Evolutionary conservation across 805 yeast species (phyloP), one percentile per base, ranked within the genome.

Genomic region (Clavispora santaluciae): DNA sequence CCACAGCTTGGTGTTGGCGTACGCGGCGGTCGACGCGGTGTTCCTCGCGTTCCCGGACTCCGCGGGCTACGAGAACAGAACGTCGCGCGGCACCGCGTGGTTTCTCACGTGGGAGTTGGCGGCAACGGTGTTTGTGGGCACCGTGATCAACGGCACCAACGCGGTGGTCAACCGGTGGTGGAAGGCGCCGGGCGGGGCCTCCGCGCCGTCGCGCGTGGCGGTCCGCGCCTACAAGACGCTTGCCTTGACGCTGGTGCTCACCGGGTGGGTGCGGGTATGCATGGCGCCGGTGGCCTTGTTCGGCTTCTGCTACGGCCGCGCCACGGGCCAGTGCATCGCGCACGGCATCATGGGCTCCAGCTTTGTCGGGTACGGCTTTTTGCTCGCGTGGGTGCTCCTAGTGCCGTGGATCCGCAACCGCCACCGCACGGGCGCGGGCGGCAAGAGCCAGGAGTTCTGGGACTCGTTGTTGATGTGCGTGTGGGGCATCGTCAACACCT

Each of bases 281-380:
- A 64, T 91, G 65, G 91, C 95, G 0, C 87, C 91, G 5, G 82
- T 86, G 34, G 84, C 95, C 1, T 57, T 89, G 47, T 77, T 87
- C 48, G 96, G 96, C 2, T 91, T 89, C 61, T 91, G 98, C 63
- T 80, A 87, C 51, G 85, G 75, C 5, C 71, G 61, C 25, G 93
- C 86, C 54, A 81, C 95, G 0, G 98, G 98, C 18, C 98, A 91
- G 63, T 91, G 98, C 61, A 76, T 89, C 30, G 98, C 98, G 0
- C 98, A 91, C 60, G 97, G 96, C 4, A 86, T 91, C 45, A 91
- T 91, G 98, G 98, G 98, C 0, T 75, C 86, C 18, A 83, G 95
- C 0, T 91, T 91, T 52, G 75, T 91, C 9, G 63, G 73, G 4
- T 91, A 91, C 59, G 95, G 96, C 4, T 79, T 83, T 45, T 63